These are phyloP conservation scores for Leishmania turanica DNA, from an alignment of 208 protist genomes.

Conservation along the genomic window DNA sequence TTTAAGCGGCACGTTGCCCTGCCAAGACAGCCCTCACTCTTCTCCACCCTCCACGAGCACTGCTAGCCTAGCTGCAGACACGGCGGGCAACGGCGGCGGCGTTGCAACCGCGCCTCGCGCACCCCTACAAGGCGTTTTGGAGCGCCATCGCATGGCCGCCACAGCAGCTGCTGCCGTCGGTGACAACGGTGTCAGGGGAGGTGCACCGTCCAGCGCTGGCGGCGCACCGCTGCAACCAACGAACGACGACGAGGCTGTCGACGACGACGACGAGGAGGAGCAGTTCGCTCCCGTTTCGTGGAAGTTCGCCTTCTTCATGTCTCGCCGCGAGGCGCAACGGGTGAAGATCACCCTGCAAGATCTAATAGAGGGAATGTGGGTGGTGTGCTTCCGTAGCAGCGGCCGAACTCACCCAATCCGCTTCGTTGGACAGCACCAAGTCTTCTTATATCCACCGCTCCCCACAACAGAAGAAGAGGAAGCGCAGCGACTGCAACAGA, in stretches of 20 bases:
- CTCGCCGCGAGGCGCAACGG: constrained; percentile 58
- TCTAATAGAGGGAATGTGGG: constrained; percentile 62
- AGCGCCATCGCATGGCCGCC: not conserved
- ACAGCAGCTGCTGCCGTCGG: not conserved
- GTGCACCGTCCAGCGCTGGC: not conserved
- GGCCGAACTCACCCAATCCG: constrained; percentile 53
- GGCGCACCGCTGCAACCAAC: constrained; percentile 1
- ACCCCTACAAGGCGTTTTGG: not conserved
- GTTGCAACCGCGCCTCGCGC: not conserved
- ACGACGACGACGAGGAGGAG: constrained; percentile 31
- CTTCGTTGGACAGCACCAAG: constrained; percentile 41
- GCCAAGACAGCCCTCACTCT: not conserved
- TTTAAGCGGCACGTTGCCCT: not conserved
- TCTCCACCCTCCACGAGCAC: not conserved
- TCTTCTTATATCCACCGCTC: constrained; percentile 44
- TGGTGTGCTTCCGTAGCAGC: constrained; percentile 60
- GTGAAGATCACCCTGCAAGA: constrained; percentile 53
- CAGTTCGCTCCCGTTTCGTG: constrained; percentile 70
- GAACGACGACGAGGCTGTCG: constrained; percentile 20
- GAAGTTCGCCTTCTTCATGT: constrained; percentile 92
- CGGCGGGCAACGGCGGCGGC: not conserved
- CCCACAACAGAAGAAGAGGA: constrained; percentile 31
- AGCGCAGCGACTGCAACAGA: not conserved
- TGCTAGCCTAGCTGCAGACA: not conserved
- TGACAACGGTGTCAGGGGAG: not conserved